Base-by-base conservation (phyloP, 306 rosid genomes). In the Spatholobus suberectus region DNA sequence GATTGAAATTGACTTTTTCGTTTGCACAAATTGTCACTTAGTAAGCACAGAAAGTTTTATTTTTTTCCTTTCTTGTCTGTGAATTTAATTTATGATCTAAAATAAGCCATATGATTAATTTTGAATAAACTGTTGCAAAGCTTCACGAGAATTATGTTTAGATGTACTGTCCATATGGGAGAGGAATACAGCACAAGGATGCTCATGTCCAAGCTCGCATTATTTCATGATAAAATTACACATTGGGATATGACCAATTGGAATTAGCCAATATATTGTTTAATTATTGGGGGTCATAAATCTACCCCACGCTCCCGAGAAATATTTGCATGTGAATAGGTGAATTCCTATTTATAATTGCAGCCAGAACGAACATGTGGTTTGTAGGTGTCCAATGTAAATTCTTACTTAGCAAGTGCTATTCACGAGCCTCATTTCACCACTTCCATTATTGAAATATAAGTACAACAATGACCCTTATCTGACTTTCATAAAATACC, bases 301-400 rank as follows among this genome's bases (percentile, higher is more conserved):
- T 82, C 37, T 85, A 65, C 58, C 83, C 72, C 78, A 40, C 86
- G 49, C 82, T 87, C 77, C 83, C n/a, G 1, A 20, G 54, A 77
- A 87, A 63, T 18, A 69, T 74, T 54, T 76, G 83, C 90, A 88
- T 87, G 90, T 90, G 91, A 88, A 79, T 84, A 18, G 58, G 67
- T 76, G 21, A 79, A 57, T 40, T 66, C 38, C 76, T 76, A 52
- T 81, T 89, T 79, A 37, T 66, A 73, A 43, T 78, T 77, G 83
- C 69, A 84, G 8, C 75, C 78, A 75, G 29, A 77, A 57, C 92
- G 29, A 77, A 57, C 92, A 84, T 85, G 80, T 67, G 76, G 66
- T 78, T 82, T 38, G 79, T 77, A 68, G 57, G 80, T 59, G 61
- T 54, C 71, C 4, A 67, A 12, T 55, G 81, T 18, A 70, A 88